Conservation (phyloP, 73 alveolate species). For the Tetrahymena elliotti region DNA sequence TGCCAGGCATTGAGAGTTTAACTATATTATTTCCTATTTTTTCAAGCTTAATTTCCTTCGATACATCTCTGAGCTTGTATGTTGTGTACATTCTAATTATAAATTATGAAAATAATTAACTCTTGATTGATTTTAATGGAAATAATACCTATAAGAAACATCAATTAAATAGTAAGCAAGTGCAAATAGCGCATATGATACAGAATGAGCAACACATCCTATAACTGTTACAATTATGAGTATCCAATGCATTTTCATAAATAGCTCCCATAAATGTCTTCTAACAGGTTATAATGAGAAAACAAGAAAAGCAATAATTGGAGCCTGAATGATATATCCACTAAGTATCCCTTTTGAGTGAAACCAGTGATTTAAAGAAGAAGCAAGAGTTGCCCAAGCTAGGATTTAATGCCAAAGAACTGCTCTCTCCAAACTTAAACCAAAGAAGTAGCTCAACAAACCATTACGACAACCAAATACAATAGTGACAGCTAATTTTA, state of each 20-base stretch:
- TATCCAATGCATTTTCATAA: not conserved
- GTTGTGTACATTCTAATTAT: not conserved
- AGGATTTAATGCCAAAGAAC: not conserved
- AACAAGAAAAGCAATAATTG: not conserved
- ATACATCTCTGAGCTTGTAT: not conserved
- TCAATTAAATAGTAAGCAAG: not conserved
- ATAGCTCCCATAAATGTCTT: not conserved
- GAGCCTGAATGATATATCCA: not conserved
- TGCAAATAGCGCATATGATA: not conserved
- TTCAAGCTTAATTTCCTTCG: not conserved
- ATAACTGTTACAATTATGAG: not conserved
- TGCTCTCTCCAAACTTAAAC: not conserved
- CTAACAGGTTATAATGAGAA: not conserved
- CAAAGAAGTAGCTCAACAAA: not conserved
- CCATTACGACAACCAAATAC: not conserved
- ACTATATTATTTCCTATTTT: not conserved
- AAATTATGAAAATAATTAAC: not conserved
- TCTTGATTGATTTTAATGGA: not conserved
- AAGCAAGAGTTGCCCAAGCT: not conserved
- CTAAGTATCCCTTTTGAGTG: not conserved
- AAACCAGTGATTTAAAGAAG: not conserved
- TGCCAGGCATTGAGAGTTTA: not conserved
- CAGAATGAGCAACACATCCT: not conserved
- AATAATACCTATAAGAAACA: not conserved
- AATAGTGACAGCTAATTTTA: not conserved